These are phyloP conservation scores for Tuber borchii DNA, from an alignment of 495 filamentous ascomycete species.

Conservation along the genomic window DNA sequence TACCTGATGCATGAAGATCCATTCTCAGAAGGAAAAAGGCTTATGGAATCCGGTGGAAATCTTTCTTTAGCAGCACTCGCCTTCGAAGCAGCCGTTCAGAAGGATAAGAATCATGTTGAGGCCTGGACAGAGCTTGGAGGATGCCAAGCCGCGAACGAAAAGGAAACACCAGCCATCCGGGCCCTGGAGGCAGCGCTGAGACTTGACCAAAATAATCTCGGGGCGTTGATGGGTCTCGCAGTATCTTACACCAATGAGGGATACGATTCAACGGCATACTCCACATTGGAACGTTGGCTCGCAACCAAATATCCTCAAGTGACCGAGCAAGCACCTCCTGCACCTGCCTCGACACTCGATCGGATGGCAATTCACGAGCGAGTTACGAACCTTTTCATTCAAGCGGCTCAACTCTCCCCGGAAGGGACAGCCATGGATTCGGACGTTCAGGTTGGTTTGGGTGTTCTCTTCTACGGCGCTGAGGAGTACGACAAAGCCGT, in stretches of 20 bases:
- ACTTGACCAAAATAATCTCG: slow-evolving; percentile 74
- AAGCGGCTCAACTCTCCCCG: slow-evolving; percentile 83
- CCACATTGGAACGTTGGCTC: slow-evolving; percentile 94
- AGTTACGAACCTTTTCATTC: slow-evolving; percentile 82
- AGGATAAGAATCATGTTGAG: slow-evolving; percentile 75
- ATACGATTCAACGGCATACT: slow-evolving; percentile 93
- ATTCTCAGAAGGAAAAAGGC: slow-evolving; percentile 82
- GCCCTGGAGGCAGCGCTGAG: slow-evolving; percentile 87
- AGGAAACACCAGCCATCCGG: slow-evolving; percentile 96
- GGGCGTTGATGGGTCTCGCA: slow-evolving; percentile 87
- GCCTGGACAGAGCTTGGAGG: slow-evolving; percentile 88
- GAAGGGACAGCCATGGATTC: slow-evolving; percentile 88
- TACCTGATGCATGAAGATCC: slow-evolving; percentile 71
- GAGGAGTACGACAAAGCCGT: slow-evolving; percentile 98
- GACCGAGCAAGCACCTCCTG: slow-evolving; percentile 64
- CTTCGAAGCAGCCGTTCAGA: slow-evolving; percentile 94
- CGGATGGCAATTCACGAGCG: slow-evolving; percentile 82
- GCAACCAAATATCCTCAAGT: slow-evolving; percentile 84
- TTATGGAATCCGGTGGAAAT: slow-evolving; percentile 87
- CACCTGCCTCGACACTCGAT: slow-evolving; percentile 66
- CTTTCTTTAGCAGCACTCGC: slow-evolving; percentile 87
- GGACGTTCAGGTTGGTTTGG: slow-evolving; percentile 94
- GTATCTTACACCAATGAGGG: slow-evolving; percentile 99
- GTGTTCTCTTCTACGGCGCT: slow-evolving; percentile 94
- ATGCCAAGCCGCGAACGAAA: slow-evolving; percentile 96